phyloP scores from a whole-genome alignment of 2,329 filamentous ascomycete genomes.

The Podosphaera leucotricha region DNA sequence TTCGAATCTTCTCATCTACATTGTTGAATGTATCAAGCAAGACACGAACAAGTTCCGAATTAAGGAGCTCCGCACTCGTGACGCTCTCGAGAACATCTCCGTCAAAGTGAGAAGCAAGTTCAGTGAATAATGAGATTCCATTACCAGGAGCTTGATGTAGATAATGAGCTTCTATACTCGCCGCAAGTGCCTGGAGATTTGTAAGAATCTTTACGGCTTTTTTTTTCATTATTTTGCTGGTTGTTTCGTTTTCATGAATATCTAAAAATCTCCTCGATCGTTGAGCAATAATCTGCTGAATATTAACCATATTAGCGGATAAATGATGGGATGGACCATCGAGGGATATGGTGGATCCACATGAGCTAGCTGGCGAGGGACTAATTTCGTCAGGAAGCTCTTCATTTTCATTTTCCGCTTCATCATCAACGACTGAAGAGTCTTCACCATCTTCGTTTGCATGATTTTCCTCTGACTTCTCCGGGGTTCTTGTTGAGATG shows the following conservation, averaged over 20 bases:
- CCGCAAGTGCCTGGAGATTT: slow-evolving; percentile 46
- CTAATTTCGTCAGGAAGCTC: slow-evolving; percentile 25
- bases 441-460: slow-evolving; percentile 21
- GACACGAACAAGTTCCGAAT: slow-evolving; percentile 69
- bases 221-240: slow-evolving; percentile 47
- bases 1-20: slow-evolving; percentile 33
- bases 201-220: slow-evolving; percentile 57
- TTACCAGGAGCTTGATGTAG: slow-evolving; percentile 27
- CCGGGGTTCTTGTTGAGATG: slow-evolving; percentile 15
- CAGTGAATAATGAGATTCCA: slow-evolving; percentile 46
- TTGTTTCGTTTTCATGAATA: slow-evolving; percentile 53
- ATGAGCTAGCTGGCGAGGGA: slow-evolving; percentile 22
- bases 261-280: slow-evolving; percentile 69
- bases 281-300: slow-evolving; percentile 49
- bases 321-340: slow-evolving; percentile 28
- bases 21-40: slow-evolving; percentile 65
- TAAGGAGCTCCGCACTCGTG: slow-evolving; percentile 82
- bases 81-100: slow-evolving; percentile 76
- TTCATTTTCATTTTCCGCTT: slow-evolving; percentile 26
- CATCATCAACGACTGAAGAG: slow-evolving; percentile 27
- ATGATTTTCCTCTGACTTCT: slow-evolving; percentile 12
- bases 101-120: slow-evolving; percentile 65
- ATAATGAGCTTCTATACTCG: slow-evolving; percentile 51
- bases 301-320: slow-evolving; percentile 26
- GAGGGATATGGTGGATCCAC: slow-evolving; percentile 40